Base-by-base conservation (phyloP, 179 eudicot species). In the Patellifolia procumbens region DNA sequence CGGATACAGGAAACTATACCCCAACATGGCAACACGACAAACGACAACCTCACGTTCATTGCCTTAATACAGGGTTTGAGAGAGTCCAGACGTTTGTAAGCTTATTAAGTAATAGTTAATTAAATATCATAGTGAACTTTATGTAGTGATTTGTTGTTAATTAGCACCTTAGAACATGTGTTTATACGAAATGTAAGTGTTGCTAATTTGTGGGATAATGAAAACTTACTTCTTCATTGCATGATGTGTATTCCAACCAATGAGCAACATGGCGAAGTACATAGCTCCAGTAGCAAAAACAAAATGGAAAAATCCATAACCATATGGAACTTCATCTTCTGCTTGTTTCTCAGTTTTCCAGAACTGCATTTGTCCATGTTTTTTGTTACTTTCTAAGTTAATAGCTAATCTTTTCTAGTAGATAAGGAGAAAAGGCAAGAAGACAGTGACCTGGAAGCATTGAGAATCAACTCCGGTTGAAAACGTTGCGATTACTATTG, bases 381-480 rank as follows among this genome's bases (percentile, higher is more conserved):
- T 37, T 28, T 55, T 19, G 35, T 48, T 65, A 48, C 32, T 56
- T 62, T 11, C 35, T 45, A 20, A 8, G 32, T 19, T 28, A 32
- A 42, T 37, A 15, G 5, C 28, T 5, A 22, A n/a, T 19, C 2
- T 16, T 12, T 64, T 34, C 1, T 53, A 7, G 2, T 76, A 56
- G 29, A 24, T n/a, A 31, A 45, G 59, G 10, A 29, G 83, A 26
- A 51, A 17, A 26, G 37, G 26, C 9, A 56, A 45, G 34, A 52
- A 51, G 32, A 17, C 53, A 8, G 20, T n/a, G 24, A 92, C 97
- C 92, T 91, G 96, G 82, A 92, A 92, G 69, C 97, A 89, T 80
- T 92, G 86, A 22, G 97, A 92, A 78, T 92, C 97, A 16, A 89
- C 88, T 68, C 97, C 97, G 0, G 97, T 91, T 60, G 97, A 92